phyloP scores from a whole-genome alignment of 1,284 basidiomycete genomes.

The Melampsora larici-populina region DNA sequence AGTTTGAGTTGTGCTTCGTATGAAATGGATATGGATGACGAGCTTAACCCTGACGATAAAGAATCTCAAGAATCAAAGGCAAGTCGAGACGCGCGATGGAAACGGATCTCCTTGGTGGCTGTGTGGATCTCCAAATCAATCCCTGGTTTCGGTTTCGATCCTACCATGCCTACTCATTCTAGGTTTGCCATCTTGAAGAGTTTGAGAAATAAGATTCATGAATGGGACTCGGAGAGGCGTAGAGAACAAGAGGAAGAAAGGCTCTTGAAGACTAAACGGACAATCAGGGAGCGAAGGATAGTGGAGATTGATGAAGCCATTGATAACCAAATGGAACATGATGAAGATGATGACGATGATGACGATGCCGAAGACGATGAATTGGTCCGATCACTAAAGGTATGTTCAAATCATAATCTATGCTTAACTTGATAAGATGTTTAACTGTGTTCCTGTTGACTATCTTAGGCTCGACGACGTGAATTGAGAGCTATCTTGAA shows the following conservation, averaged over 20 bases:
- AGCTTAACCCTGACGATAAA: not conserved
- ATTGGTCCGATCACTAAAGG: conserved; percentile 73
- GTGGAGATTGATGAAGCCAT: conserved; percentile 51
- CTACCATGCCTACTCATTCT: not conserved
- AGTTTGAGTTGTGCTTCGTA: not conserved
- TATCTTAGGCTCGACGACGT: conserved; percentile 31
- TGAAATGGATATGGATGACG: conserved; percentile 16
- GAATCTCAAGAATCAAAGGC: not conserved
- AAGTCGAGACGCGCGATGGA: conserved; percentile 60
- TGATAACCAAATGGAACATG: conserved; percentile 44
- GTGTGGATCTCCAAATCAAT: conserved; percentile 68
- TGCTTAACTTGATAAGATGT: conserved; percentile 61
- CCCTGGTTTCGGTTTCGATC: conserved; percentile 69
- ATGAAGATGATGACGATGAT: conserved; percentile 59
- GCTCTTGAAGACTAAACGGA: conserved; percentile 11
- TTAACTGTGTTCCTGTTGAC: conserved; percentile 42
- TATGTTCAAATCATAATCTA: conserved; percentile 50
- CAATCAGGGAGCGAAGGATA: conserved; percentile 33
- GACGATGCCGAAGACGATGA: conserved; percentile 65
- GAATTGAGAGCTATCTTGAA: conserved; percentile 49
- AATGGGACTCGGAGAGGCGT: conserved; percentile 67
- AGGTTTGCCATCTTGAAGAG: conserved; percentile 26
- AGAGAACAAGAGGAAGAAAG: conserved; percentile 17
- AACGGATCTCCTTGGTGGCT: conserved; percentile 68
- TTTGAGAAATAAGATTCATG: conserved; percentile 64